These are phyloP conservation scores for Lactarius indigo DNA, from an alignment of 768 basidiomycete species.

Conservation along the genomic window DNA sequence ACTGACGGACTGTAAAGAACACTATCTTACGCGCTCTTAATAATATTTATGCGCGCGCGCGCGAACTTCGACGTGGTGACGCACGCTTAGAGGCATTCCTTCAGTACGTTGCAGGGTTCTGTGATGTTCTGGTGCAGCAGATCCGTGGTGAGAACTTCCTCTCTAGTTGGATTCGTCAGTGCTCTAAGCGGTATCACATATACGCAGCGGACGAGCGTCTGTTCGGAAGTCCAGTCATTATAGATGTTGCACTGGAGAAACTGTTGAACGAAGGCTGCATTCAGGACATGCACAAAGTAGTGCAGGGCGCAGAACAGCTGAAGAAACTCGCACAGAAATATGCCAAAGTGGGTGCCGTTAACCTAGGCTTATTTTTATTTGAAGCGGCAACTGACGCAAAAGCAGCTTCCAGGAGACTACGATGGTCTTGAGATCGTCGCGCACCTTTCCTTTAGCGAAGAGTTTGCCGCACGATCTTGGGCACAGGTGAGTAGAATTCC, in stretches of 20 bases:
- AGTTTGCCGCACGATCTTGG: conserved; percentile 21
- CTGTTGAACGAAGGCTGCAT: conserved; percentile 5
- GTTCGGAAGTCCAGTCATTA: conserved; percentile 5
- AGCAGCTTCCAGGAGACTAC: neutral
- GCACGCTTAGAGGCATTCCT: conserved; percentile 16
- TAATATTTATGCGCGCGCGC: conserved; percentile 14
- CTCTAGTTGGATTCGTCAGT: neutral
- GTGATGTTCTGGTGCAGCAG: conserved; percentile 14
- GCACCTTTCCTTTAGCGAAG: conserved; percentile 10
- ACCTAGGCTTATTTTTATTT: neutral
- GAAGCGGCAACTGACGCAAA: conserved; percentile 4
- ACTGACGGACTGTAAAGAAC: conserved; percentile 14
- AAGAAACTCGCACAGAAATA: conserved; percentile 15
- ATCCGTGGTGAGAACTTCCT: conserved; percentile 6
- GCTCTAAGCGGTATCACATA: neutral
- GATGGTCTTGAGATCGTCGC: neutral
- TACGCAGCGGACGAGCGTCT: conserved; percentile 7
- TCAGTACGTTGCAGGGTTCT: conserved; percentile 12
- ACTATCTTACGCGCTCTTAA: conserved; percentile 23
- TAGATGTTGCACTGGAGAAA: conserved; percentile 1
- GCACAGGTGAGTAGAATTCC: conserved; percentile 12
- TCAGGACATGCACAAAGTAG: conserved; percentile 18
- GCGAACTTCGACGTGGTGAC: neutral
- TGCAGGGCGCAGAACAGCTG: neutral
- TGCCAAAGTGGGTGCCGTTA: conserved; percentile 4